Conservation (phyloP, 2,329 filamentous ascomycete species). For the Curvularia lunata region DNA sequence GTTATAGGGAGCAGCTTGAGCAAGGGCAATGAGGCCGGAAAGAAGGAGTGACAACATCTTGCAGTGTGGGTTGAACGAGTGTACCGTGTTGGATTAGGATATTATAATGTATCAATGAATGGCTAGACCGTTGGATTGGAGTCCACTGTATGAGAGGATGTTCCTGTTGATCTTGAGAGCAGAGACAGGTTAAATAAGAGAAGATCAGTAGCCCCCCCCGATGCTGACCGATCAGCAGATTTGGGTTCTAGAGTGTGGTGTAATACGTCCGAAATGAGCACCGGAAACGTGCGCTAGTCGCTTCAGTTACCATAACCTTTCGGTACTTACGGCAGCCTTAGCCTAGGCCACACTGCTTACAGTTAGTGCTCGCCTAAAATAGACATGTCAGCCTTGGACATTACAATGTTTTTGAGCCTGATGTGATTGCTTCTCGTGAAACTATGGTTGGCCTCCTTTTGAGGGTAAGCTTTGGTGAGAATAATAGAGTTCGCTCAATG, state of each 20-base stretch:
- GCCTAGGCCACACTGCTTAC: neutral
- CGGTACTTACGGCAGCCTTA: neutral
- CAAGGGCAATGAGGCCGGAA: neutral
- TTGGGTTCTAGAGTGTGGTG: neutral
- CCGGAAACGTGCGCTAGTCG: neutral
- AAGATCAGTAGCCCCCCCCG: neutral
- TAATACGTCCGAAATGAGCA: slow-evolving; percentile 3
- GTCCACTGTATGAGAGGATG: neutral
- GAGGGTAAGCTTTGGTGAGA: neutral
- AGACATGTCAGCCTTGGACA: neutral
- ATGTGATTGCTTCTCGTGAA: neutral
- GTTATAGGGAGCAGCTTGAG: neutral
- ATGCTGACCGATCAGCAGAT: neutral
- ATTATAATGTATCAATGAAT: neutral
- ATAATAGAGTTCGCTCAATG: neutral
- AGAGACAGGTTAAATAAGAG: neutral
- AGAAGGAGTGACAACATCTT: slow-evolving; percentile 1
- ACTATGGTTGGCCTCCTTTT: too few species aligned
- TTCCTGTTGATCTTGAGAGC: neutral
- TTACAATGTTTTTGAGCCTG: neutral
- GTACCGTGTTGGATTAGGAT: neutral
- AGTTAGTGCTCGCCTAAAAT: neutral
- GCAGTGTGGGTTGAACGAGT: neutral
- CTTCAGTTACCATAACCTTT: neutral
- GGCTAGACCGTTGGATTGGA: neutral